Evolutionary conservation across 2,329 filamentous ascomycete species (phyloP).

Genomic region (Calonectria honghensis): DNA sequence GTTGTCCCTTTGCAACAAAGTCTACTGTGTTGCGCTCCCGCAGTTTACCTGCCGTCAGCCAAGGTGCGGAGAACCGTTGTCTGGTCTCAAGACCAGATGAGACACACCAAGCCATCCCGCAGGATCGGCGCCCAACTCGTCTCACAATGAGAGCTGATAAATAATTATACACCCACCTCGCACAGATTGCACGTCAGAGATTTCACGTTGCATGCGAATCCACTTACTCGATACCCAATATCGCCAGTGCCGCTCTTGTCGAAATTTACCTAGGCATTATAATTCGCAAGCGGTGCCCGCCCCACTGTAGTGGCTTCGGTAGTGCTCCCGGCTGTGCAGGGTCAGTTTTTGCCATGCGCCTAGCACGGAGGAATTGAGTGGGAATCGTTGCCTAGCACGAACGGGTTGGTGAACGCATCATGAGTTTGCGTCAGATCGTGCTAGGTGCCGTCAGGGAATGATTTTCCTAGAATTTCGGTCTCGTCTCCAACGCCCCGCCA

Average conservation of each 20-base stretch:
- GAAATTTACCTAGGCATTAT: slow-evolving; percentile 12
- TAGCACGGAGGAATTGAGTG: background rate
- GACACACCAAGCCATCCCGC: slow-evolving; percentile 12
- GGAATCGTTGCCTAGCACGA: background rate
- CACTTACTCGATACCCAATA: slow-evolving; percentile 28
- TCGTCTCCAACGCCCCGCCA: slow-evolving; percentile 11
- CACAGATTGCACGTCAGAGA: slow-evolving; percentile 24
- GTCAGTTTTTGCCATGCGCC: background rate
- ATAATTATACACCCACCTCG: slow-evolving; percentile 13
- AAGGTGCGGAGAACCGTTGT: background rate
- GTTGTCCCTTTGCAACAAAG: background rate
- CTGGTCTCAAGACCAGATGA: slow-evolving; percentile 12
- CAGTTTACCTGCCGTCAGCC: background rate
- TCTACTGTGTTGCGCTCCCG: background rate
- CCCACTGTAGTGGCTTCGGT: slow-evolving; percentile 26
- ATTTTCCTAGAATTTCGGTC: background rate
- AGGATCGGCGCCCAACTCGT: slow-evolving; percentile 11
- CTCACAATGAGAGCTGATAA: slow-evolving; percentile 2
- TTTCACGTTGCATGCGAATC: slow-evolving; percentile 33
- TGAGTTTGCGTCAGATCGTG: background rate
- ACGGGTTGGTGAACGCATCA: slow-evolving; percentile 5
- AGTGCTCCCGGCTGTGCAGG: slow-evolving; percentile 12
- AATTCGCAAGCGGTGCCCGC: background rate
- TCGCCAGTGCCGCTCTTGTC: slow-evolving; percentile 10
- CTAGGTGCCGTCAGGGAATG: background rate